phyloP scores from a whole-genome alignment of 495 filamentous ascomycete species.

The Aspergillus carlsbadensis region DNA sequence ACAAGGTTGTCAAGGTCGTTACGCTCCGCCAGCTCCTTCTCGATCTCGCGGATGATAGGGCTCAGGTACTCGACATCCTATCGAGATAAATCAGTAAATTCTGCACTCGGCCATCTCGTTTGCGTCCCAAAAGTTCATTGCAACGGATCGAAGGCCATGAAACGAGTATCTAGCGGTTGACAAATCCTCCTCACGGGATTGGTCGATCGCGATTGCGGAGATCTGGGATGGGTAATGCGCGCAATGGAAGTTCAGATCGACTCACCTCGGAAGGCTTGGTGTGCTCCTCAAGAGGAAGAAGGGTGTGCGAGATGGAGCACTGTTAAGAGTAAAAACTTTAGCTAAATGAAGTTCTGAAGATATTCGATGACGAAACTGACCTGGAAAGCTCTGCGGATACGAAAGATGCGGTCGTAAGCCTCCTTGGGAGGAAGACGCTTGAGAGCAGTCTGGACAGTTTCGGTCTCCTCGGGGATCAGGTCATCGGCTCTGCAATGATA shows the following conservation, averaged over 20 bases:
- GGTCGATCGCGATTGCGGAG: conserved; percentile 31
- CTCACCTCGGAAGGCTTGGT: conserved; percentile 72
- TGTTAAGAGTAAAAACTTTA: conserved; percentile 39
- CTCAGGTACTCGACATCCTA: conserved; percentile 79
- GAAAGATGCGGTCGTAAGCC: conserved; percentile 94
- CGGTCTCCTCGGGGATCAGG: conserved; percentile 86
- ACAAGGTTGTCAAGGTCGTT: conserved; percentile 79
- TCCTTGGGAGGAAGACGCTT: conserved; percentile 88
- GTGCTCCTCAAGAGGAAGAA: conserved; percentile 80
- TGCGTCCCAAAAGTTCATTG: neutral
- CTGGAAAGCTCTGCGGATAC: conserved; percentile 93
- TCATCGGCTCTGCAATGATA: conserved; percentile 73
- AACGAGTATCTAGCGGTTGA: conserved; percentile 24
- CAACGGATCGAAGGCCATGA: conserved; percentile 10
- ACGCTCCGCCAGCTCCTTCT: conserved; percentile 78
- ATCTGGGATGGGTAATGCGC: conserved; percentile 21
- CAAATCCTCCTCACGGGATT: conserved; percentile 47
- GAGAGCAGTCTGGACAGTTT: conserved; percentile 79
- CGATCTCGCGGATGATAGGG: conserved; percentile 78
- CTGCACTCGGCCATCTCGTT: neutral
- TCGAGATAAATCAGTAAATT: conserved; percentile 19
- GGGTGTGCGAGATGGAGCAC: conserved; percentile 80
- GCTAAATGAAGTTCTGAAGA: conserved; percentile 9
- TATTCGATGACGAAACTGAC: conserved; percentile 39
- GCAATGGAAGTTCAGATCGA: conserved; percentile 7